Evolutionary conservation across 129 eudicot species (phyloP), one percentile per base, ranked within the genome.

Genomic region (Solidago caesia): DNA sequence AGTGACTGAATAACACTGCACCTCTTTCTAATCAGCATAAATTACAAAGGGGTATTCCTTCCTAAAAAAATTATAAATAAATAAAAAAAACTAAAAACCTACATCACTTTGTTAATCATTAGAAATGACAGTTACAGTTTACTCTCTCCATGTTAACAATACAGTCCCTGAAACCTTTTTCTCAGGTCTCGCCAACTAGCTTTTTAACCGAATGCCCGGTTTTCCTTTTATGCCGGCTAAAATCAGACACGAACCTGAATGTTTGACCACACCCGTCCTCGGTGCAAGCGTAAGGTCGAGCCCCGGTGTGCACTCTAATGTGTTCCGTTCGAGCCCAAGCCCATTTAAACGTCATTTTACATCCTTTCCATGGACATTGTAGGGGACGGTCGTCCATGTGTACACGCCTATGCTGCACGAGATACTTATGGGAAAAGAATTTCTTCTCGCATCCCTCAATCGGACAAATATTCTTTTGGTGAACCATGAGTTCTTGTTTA

Each of bases 251-350:
- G 47, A 93, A 93, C 66, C 98, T 80, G 76, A 93, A 93, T 4
- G 98, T 93, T 78, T 93, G 98, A 5, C 98, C 98, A 42, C 98
- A 94, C 42, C 89, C 98, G 7, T 82, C 76, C 75, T 83, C 96
- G 2, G 67, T 76, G 74, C 98, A 94, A 4, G 82, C 75, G 64
- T 94, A 94, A 4, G 98, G 98, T 6, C 98, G 88, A 12, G 85
- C 98, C 55, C 98, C 98, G 0, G 98, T 94, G 68, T 94, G 98
- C 27, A 94, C 98, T 72, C 98, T 68, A 0, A 94, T 90, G 80
- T 94, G 98, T 66, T 94, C 98, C 0, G 98, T 94, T 11, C 97
- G 82, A 2, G 98, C 98, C 98, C 98, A 94, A 0, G 98, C 98
- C 98, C 98, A 94, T 78, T 94, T 94, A 60, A 94, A 94, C 6